phyloP scores from a whole-genome alignment of 305 asterid genomes.

The Fraxinus floribunda region DNA sequence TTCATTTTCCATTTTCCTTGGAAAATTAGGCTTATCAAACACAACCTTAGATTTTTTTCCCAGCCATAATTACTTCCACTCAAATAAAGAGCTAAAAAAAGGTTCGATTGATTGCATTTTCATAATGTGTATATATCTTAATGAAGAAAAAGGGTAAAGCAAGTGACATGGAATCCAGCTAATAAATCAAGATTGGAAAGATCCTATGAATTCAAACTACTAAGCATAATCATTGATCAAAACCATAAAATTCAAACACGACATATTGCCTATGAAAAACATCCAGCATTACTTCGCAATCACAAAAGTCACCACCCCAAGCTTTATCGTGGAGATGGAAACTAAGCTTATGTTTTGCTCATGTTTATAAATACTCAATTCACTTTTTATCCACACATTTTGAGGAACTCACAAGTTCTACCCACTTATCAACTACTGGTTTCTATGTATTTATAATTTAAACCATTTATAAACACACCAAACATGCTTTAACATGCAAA shows the following conservation, averaged over 20 bases:
- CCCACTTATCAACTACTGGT: not conserved
- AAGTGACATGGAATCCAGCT: not conserved
- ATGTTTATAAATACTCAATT: not conserved
- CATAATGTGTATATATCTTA: not conserved
- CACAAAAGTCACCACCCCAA: not conserved
- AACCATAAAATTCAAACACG: not conserved
- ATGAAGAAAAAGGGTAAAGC: not conserved
- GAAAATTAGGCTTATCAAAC: no score
- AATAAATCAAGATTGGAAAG: not conserved
- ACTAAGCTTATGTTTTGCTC: not conserved
- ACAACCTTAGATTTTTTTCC: not conserved
- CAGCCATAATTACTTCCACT: not conserved
- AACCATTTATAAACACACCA: not conserved
- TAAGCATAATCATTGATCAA: slow-evolving; percentile 6
- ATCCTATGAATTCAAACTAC: not conserved
- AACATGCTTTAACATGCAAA: not conserved
- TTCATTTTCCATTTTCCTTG: no score
- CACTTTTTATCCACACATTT: not conserved
- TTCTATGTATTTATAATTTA: not conserved
- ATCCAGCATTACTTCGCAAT: not conserved
- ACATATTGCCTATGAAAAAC: not conserved
- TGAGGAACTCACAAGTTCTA: not conserved
- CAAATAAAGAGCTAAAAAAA: not conserved
- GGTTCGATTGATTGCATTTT: not conserved
- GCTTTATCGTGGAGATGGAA: not conserved